These are phyloP conservation scores for Aspergillus bombycis DNA, from an alignment of 2,329 filamentous ascomycete species.

Conservation along the genomic window DNA sequence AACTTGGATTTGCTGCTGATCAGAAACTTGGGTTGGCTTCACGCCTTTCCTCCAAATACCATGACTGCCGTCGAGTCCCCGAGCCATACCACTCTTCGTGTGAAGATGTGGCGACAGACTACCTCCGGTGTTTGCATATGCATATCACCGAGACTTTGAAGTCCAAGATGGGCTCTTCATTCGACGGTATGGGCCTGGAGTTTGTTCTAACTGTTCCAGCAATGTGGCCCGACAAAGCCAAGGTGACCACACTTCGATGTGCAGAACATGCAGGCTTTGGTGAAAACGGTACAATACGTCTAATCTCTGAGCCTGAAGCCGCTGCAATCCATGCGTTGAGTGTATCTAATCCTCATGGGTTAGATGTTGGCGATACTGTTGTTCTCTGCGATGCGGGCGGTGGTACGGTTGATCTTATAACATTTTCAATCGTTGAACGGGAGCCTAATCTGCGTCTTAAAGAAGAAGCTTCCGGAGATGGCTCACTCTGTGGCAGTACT, in stretches of 20 bases:
- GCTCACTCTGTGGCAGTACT: conserved; percentile 30
- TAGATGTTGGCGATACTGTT: conserved; percentile 26
- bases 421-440: conserved; percentile 29
- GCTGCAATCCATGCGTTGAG: conserved; percentile 24
- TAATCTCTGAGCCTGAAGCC: conserved; percentile 30
- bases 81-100: conserved; percentile 12
- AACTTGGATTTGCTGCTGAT: conserved; percentile 23
- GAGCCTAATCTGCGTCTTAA: conserved; percentile 27
- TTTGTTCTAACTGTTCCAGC: conserved; percentile 35
- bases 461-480: conserved; percentile 29
- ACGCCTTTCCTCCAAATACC: conserved; percentile 11
- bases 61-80: conserved; percentile 15
- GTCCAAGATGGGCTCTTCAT: neutral
- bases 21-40: conserved; percentile 13
- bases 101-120: conserved; percentile 18
- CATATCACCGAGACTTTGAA: conserved; percentile 18
- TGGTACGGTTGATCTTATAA: conserved; percentile 36
- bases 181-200: neutral
- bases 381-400: conserved; percentile 32
- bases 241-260: conserved; percentile 18
- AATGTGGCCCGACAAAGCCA: conserved; percentile 33
- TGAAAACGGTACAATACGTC: conserved; percentile 9
- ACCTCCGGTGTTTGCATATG: conserved; percentile 17
- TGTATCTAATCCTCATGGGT: conserved; percentile 11
- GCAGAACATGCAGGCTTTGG: conserved; percentile 20